phyloP scores from a whole-genome alignment of 805 yeast genomes.

The Starmerella roubikii region DNA sequence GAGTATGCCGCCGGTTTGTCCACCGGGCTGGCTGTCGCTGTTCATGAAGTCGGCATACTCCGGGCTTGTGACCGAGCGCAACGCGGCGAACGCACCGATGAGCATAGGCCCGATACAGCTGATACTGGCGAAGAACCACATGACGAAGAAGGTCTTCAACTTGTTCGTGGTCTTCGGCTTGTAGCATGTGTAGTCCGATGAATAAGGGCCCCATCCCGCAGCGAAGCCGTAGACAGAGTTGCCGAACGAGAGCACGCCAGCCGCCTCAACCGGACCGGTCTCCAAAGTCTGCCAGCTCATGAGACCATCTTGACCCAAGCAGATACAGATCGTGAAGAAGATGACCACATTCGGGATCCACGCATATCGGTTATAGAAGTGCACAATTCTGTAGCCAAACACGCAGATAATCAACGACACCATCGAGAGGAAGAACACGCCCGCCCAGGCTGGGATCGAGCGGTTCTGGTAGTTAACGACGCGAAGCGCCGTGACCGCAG shows the following conservation, averaged over 20 bases:
- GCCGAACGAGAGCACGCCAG: constrained; percentile 65
- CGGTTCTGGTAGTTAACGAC: constrained; percentile 51
- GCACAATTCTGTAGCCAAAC: constrained; percentile 74
- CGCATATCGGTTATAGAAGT: constrained; percentile 66
- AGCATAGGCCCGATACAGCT: constrained; percentile 64
- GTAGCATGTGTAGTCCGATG: constrained; percentile 84
- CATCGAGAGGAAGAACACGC: constrained; percentile 55
- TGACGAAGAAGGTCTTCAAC: constrained; percentile 46
- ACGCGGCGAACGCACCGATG: constrained; percentile 76
- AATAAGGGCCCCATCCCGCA: constrained; percentile 88
- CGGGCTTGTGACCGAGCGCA: constrained; percentile 39
- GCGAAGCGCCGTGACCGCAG: constrained; percentile 71
- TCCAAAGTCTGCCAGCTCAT: constrained; percentile 35
- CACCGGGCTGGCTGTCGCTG: constrained; percentile 23
- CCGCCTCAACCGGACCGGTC: constrained; percentile 59
- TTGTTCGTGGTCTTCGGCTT: constrained; percentile 55
- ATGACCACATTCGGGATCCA: constrained; percentile 74
- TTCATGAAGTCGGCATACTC: constrained; percentile 40
- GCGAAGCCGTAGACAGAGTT: constrained; percentile 77
- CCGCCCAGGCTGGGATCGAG: constrained; percentile 74
- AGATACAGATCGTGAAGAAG: constrained; percentile 65
- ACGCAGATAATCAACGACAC: constrained; percentile 61
- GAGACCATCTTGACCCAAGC: constrained; percentile 58
- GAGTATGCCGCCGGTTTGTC: constrained; percentile 66
- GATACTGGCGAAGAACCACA: constrained; percentile 46